phyloP scores from a whole-genome alignment of 305 asterid species.

The Ilex paraguariensis region DNA sequence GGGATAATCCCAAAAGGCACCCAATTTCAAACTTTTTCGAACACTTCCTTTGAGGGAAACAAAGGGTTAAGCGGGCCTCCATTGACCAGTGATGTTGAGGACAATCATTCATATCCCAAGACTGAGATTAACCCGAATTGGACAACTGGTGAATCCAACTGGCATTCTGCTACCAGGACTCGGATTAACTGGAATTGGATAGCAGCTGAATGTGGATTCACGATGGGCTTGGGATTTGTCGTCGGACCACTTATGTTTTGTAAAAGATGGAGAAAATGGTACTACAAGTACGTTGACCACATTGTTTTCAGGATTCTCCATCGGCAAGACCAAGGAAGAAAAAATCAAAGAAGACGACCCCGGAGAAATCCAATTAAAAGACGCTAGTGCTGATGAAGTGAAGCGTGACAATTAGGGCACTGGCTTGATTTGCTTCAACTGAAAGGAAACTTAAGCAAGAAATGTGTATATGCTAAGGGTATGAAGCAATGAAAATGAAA shows the following conservation, averaged over 20 bases:
- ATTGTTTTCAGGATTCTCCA: conserved; percentile 3
- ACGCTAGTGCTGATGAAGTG: no score
- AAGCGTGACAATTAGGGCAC: no score
- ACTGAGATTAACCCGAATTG: no score
- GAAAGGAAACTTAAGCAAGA: no score
- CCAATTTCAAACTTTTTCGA: conserved; percentile 39
- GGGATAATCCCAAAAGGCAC: conserved; percentile 39
- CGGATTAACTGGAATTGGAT: conserved; percentile 10
- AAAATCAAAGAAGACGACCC: no score
- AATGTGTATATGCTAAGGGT: no score
- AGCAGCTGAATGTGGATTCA: conserved; percentile 27
- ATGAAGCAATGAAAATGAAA: no score
- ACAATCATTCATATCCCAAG: no score
- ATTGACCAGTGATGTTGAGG: conserved; percentile 8
- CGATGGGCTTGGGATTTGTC: conserved; percentile 29
- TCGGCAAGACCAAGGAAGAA: neutral
- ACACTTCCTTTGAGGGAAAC: conserved; percentile 39
- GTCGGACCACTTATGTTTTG: conserved; percentile 23
- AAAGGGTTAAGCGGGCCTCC: conserved; percentile 50
- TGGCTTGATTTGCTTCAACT: no score
- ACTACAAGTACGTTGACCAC: no score
- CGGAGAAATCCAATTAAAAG: no score
- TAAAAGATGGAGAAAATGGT: neutral
- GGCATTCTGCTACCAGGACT: neutral
- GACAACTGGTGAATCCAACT: no score